Evolutionary conservation across 2,329 filamentous ascomycete genomes (phyloP).

Genomic region (Aspergillus uvarum): DNA sequence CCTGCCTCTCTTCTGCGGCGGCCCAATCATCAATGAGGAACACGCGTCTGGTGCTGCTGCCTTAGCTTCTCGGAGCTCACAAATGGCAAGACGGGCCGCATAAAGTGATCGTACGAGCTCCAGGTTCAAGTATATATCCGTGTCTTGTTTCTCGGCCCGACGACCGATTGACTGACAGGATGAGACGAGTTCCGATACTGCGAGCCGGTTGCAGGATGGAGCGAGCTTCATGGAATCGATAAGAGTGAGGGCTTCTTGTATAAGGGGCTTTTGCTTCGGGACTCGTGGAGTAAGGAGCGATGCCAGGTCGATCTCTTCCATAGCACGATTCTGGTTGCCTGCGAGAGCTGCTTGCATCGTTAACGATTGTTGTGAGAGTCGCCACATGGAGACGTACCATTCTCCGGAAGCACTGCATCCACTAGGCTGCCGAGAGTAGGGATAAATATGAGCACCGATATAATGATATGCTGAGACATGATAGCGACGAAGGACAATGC

Average conservation of each 20-base stretch:
- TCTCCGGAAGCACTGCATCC: background rate
- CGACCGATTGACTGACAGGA: constrained; percentile 54
- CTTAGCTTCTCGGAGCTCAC: constrained; percentile 58
- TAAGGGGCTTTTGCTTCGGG: constrained; percentile 35
- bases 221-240: constrained; percentile 47
- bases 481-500: background rate
- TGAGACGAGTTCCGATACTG: constrained; percentile 52
- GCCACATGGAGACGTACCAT: constrained; percentile 5
- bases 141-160: constrained; percentile 23
- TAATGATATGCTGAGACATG: background rate
- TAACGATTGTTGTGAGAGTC: background rate
- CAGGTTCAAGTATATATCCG: constrained; percentile 32
- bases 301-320: constrained; percentile 26
- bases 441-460: background rate
- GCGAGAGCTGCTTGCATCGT: constrained; percentile 5
- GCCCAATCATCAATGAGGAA: constrained; percentile 47
- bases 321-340: constrained; percentile 8
- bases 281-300: constrained; percentile 27
- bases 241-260: constrained; percentile 44
- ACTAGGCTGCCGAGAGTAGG: background rate
- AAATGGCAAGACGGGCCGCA: constrained; percentile 62
- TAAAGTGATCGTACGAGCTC: constrained; percentile 57
- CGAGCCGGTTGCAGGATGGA: constrained; percentile 55
- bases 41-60: constrained; percentile 54
- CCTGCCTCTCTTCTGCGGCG: constrained; percentile 30